Evolutionary conservation across 768 basidiomycete genomes (phyloP).

Genomic region (Cantharellus anzutake): DNA sequence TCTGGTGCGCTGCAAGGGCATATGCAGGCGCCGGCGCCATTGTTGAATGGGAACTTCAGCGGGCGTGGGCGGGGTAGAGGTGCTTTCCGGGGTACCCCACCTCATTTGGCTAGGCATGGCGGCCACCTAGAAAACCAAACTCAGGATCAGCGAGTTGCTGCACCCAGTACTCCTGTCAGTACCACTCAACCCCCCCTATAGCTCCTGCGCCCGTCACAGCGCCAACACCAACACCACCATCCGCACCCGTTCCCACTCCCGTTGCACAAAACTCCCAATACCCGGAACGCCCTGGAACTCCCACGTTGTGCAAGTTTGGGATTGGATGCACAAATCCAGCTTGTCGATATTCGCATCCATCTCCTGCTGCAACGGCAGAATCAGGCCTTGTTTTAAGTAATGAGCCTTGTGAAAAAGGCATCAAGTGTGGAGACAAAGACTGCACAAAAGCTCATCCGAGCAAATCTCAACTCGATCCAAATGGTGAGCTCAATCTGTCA

Average conservation of each 20-base stretch:
- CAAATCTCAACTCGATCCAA: constrained; percentile 41
- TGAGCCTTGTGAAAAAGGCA: constrained; percentile 79
- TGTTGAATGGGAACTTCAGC: constrained; percentile 18
- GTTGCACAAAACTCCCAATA: constrained; percentile 11
- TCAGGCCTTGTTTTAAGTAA: constrained; percentile 89
- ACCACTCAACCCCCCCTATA: constrained; percentile 8
- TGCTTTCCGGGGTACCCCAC: constrained; percentile 10
- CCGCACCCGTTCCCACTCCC: constrained; percentile 9
- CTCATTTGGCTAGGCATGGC: too few relatives aligned
- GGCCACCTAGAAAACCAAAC: constrained; percentile 14
- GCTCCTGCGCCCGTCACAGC: constrained; percentile 7
- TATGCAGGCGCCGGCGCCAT: background rate
- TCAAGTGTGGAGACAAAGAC: constrained; percentile 82
- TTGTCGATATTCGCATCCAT: constrained; percentile 87
- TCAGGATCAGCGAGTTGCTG: background rate
- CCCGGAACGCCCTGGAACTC: constrained; percentile 59
- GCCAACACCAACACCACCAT: constrained; percentile 10
- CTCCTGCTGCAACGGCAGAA: constrained; percentile 89
- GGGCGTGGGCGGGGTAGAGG: constrained; percentile 13
- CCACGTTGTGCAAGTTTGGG: constrained; percentile 84
- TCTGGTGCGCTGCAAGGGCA: background rate
- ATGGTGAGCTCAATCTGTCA: constrained; percentile 36
- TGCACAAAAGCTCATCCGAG: constrained; percentile 85
- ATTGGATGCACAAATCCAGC: constrained; percentile 78
- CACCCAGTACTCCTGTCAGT: background rate